Evolutionary conservation across 2,329 filamentous ascomycete genomes (phyloP).

Genomic region (Chaetomium strumarium): DNA sequence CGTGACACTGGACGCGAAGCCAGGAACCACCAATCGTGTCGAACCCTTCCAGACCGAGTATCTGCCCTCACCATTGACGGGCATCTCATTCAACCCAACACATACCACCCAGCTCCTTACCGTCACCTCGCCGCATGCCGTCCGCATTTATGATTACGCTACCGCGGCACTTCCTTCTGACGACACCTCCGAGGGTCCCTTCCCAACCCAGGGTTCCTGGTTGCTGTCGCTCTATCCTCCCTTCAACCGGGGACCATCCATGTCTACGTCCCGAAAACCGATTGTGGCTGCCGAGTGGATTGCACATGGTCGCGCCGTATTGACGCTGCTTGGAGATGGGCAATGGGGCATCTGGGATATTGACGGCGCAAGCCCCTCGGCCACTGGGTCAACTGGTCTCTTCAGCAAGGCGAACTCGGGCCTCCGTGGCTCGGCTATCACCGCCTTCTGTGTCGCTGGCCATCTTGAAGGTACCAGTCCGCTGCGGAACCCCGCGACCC

Average conservation of each 20-base stretch:
- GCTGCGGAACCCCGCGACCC: slow-evolving; percentile 40
- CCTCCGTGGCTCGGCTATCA: slow-evolving; percentile 52
- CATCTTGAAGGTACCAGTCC: slow-evolving; percentile 56
- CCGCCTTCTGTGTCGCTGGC: slow-evolving; percentile 52
- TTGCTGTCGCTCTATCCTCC: slow-evolving; percentile 56
- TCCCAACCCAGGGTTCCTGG: slow-evolving; percentile 57
- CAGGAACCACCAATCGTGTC: slow-evolving; percentile 31
- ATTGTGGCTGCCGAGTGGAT: slow-evolving; percentile 61
- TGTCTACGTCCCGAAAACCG: slow-evolving; percentile 44
- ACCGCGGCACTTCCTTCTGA: slow-evolving; percentile 47
- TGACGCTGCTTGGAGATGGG: slow-evolving; percentile 55
- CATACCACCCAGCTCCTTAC: slow-evolving; percentile 53
- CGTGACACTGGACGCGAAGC: slow-evolving; percentile 42
- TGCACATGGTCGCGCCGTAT: slow-evolving; percentile 51
- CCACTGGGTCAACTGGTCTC: slow-evolving; percentile 31
- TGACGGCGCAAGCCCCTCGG: slow-evolving; percentile 48
- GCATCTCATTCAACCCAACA: slow-evolving; percentile 56
- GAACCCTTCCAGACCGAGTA: slow-evolving; percentile 57
- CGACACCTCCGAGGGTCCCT: slow-evolving; percentile 44
- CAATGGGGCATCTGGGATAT: slow-evolving; percentile 66
- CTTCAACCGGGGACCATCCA: slow-evolving; percentile 43
- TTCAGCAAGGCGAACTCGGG: slow-evolving; percentile 47
- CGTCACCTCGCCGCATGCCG: slow-evolving; percentile 49
- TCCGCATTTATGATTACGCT: slow-evolving; percentile 58
- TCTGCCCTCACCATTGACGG: slow-evolving; percentile 47